Conservation (phyloP, 1,284 basidiomycete species). For the Dichomitus squalens region DNA sequence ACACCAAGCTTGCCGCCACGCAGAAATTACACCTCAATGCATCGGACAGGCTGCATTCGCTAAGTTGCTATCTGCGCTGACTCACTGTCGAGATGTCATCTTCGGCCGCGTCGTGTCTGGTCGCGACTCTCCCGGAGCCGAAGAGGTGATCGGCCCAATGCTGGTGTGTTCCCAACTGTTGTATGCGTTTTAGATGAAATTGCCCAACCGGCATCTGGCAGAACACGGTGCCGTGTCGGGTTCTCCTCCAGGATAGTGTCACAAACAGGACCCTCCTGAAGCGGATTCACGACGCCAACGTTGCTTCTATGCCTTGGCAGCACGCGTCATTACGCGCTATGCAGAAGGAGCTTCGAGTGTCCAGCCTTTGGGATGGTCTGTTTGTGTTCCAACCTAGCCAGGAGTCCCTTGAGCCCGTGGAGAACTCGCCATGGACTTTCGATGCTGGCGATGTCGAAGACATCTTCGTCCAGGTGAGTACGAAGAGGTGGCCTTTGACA, state of each 20-base stretch:
- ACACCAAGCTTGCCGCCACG: slow-evolving; percentile 5
- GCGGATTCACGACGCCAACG: slow-evolving; percentile 42
- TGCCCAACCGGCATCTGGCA: slow-evolving; percentile 20
- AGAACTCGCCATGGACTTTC: slow-evolving; percentile 38
- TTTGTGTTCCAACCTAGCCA: slow-evolving; percentile 48
- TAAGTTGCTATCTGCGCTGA: slow-evolving; percentile 40
- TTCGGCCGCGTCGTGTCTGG: slow-evolving; percentile 55
- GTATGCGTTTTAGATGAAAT: not conserved
- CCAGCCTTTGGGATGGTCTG: slow-evolving; percentile 45
- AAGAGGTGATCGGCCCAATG: slow-evolving; percentile 51
- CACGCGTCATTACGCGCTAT: slow-evolving; percentile 49
- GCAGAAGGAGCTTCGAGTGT: slow-evolving; percentile 39
- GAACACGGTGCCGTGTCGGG: slow-evolving; percentile 51
- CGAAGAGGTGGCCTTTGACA: not conserved
- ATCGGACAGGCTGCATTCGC: slow-evolving; percentile 47
- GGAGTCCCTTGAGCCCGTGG: slow-evolving; percentile 11
- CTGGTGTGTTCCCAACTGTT: slow-evolving; percentile 38
- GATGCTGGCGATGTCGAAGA: slow-evolving; percentile 35
- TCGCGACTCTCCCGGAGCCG: slow-evolving; percentile 42
- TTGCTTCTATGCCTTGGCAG: slow-evolving; percentile 47
- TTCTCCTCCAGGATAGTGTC: slow-evolving; percentile 32
- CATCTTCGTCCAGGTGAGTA: slow-evolving; percentile 43
- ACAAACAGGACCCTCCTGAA: slow-evolving; percentile 41
- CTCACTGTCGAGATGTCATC: slow-evolving; percentile 40
- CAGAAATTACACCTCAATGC: slow-evolving; percentile 38